These are phyloP conservation scores for Rhynchosporium secalis DNA, from an alignment of 2,329 filamentous ascomycete species.

Conservation along the genomic window DNA sequence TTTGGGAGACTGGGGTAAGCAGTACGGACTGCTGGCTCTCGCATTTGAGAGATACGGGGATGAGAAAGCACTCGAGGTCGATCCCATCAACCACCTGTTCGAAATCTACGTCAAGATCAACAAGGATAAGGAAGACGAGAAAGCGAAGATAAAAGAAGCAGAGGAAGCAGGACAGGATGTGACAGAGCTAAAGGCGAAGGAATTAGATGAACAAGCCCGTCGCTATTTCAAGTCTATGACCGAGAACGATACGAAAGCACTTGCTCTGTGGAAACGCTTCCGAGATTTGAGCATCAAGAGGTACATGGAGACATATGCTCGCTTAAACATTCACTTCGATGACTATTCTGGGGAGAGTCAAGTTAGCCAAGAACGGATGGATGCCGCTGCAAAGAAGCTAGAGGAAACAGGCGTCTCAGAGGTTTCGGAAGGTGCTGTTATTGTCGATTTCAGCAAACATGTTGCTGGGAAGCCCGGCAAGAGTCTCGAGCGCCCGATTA, in stretches of 20 bases:
- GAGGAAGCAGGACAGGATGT: slow-evolving; percentile 44
- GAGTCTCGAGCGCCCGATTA: slow-evolving; percentile 67
- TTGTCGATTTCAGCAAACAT: slow-evolving; percentile 71
- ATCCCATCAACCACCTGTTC: slow-evolving; percentile 81
- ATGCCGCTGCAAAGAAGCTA: slow-evolving; percentile 60
- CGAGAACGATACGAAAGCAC: slow-evolving; percentile 60
- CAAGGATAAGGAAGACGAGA: slow-evolving; percentile 61
- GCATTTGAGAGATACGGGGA: slow-evolving; percentile 75
- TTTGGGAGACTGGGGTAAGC: slow-evolving; percentile 77
- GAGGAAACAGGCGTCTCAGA: slow-evolving; percentile 64
- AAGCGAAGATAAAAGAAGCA: slow-evolving; percentile 59
- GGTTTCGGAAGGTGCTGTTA: slow-evolving; percentile 69
- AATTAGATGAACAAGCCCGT: slow-evolving; percentile 73
- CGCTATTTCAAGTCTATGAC: slow-evolving; percentile 71
- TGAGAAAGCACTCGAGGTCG: slow-evolving; percentile 67
- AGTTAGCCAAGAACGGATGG: slow-evolving; percentile 67
- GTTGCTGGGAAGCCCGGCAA: slow-evolving; percentile 66
- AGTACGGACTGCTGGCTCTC: slow-evolving; percentile 67
- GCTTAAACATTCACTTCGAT: slow-evolving; percentile 71
- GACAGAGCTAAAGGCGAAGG: slow-evolving; percentile 51
- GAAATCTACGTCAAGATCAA: slow-evolving; percentile 80
- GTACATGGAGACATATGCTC: slow-evolving; percentile 67
- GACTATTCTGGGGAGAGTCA: slow-evolving; percentile 74
- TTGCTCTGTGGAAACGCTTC: slow-evolving; percentile 65
- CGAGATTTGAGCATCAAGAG: slow-evolving; percentile 65